phyloP scores from a whole-genome alignment of 2,329 filamentous ascomycete species.

The Mariannaea sp. region DNA sequence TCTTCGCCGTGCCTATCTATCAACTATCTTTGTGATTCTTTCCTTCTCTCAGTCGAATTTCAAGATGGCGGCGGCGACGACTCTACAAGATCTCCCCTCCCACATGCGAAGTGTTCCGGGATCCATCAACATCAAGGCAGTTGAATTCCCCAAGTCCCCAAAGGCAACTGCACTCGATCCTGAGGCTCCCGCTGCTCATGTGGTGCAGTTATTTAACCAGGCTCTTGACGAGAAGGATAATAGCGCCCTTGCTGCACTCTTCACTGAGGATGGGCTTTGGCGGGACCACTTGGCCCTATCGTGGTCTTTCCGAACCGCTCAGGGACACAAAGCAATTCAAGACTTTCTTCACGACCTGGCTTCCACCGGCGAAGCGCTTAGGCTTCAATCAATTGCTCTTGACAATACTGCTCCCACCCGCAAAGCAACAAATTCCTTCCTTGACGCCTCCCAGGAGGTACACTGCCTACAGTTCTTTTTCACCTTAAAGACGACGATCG shows the following conservation, averaged over 20 bases:
- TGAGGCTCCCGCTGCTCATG: background rate
- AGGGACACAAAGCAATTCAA: constrained; percentile 46
- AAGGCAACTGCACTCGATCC: background rate
- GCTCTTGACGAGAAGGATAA: constrained; percentile 45
- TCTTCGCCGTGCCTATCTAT: background rate
- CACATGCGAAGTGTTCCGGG: constrained; percentile 16
- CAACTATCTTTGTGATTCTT: background rate
- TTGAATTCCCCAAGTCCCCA: constrained; percentile 2
- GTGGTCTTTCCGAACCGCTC: constrained; percentile 59
- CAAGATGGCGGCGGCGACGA: background rate
- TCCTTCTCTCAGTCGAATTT: background rate
- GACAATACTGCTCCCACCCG: constrained; percentile 52
- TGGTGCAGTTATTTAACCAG: constrained; percentile 47
- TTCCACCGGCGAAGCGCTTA: constrained; percentile 38
- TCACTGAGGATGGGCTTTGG: constrained; percentile 56
- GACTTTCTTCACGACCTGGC: constrained; percentile 42
- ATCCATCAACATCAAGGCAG: constrained; percentile 14
- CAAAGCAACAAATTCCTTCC: constrained; percentile 47
- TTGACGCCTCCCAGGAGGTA: constrained; percentile 55
- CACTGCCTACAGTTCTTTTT: constrained; percentile 62
- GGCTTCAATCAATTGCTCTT: constrained; percentile 46
- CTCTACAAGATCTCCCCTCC: background rate
- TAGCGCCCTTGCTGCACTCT: constrained; percentile 36
- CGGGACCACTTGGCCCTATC: constrained; percentile 61
- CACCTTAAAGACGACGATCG: constrained; percentile 56